Base-by-base conservation (phyloP, 306 rosid genomes). In the Quercus agrifolia region DNA sequence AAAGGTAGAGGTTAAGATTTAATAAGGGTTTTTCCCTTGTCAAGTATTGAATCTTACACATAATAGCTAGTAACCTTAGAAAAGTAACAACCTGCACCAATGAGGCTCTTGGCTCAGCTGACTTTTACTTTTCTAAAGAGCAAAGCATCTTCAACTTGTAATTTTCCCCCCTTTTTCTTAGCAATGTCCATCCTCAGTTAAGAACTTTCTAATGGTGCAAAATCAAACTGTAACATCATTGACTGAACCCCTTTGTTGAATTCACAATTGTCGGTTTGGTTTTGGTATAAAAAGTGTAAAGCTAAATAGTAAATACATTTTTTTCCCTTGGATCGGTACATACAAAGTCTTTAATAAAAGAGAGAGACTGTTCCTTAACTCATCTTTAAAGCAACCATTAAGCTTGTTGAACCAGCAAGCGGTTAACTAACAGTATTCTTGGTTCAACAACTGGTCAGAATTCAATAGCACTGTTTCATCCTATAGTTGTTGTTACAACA, bases 381-480 rank as follows among this genome's bases (percentile, higher is more conserved):
- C 81, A 75, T 70, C 18, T 44, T 54, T 9, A 74, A 89, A 80
- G 88, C 58, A 85, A 83, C 76, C 79, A 59, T 70, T 78, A 82
- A 58, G 44, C 78, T 81, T 78, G 81, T 54, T 38, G 56, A 78
- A 62, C 4, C 62, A 52, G 79, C 76, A 79, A 74, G 73, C 74
- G 62, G 54, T 27, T 38, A 78, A 78, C 30, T 87, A 56, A 68
- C 81, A 64, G 68, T 71, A 15, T 77, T 64, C 33, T 71, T 9
- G 51, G 82, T 41, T 78, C 82, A 73, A 72, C 76, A 20, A 62
- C 75, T 6, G 14, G 56, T 41, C 20, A n/a, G 28, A 44, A 28
- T 56, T 57, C 71, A 2, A 14, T 33, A 1, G 12, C 5, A 8
- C 25, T 52, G 15, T 41, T 61, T 28, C 52, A 5, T 35, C 6